Percentiles rank a stretch among this genome's conserved stretches.
These are phyloP conservation scores for Abortiporus biennis DNA, from an alignment of 1,284 basidiomycete species.

Conservation along the genomic window DNA sequence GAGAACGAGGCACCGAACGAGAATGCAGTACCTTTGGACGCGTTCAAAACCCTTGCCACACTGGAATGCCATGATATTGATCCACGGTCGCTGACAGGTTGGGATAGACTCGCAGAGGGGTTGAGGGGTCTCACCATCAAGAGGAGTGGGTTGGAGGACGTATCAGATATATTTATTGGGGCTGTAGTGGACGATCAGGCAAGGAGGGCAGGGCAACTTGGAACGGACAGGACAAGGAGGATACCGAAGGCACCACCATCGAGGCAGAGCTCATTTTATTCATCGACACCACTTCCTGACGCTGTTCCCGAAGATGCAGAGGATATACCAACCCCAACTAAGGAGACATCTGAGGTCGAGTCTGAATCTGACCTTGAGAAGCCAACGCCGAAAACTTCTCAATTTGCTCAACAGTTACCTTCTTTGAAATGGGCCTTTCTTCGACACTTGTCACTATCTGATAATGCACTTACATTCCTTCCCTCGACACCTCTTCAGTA, in stretches of 20 bases:
- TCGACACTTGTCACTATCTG: constrained; percentile 71
- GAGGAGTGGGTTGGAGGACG: constrained; percentile 77
- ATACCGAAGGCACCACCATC: constrained; percentile 35
- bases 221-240: constrained; percentile 38
- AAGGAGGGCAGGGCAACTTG: constrained; percentile 48
- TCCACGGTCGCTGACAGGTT: constrained; percentile 78
- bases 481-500: constrained; percentile 67
- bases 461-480: constrained; percentile 82
- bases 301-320: constrained; percentile 56
- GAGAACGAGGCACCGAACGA: constrained; percentile 66
- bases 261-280: constrained; percentile 41
- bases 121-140: constrained; percentile 70
- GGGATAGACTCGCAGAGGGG: constrained; percentile 73
- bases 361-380: neutral
- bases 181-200: constrained; percentile 72
- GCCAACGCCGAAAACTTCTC: constrained; percentile 19
- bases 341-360: neutral
- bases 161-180: constrained; percentile 75
- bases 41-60: constrained; percentile 77
- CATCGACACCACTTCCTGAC: constrained; percentile 46
- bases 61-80: constrained; percentile 78
- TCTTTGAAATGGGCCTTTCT: constrained; percentile 75
- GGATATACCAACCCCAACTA: constrained; percentile 14
- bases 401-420: constrained; percentile 36
- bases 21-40: constrained; percentile 75